Evolutionary conservation across 163 green algal species (phyloP), one percentile per base, ranked within the genome.

Genomic region (Coccomyxa subellipsoidea): DNA sequence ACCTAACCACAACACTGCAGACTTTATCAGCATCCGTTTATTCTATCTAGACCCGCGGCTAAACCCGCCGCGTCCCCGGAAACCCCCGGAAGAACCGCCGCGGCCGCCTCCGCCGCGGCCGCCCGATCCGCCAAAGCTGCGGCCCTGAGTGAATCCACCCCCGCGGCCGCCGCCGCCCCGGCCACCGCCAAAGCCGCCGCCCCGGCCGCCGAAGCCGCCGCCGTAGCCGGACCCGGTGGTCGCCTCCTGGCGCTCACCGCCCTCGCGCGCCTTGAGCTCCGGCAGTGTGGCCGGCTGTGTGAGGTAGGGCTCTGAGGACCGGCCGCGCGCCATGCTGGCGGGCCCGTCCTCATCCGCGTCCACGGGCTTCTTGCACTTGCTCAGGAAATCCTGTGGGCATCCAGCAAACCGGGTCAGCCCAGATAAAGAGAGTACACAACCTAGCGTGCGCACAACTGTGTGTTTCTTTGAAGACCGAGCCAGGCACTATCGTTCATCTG

Each of bases 261-360:
- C 80, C 70, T 87, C 82, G 7, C 82, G 71, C 5, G 80, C 76
- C 79, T 92, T 92, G 18, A 94, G 78, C 85, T 92, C 88, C 8
- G 91, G 91, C 76, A 94, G 82, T 4, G 75, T 80, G 0, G 86
- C 83, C 8, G 92, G 87, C 1, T 84, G 54, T 31, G 71, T 81
- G 0, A 95, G 79, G 39, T 85, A 76, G 32, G 77, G 59, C 18
- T 32, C n/a, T 4, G 77, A 23, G 1, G 10, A 75, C 0, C 32
- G 31, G 7, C 78, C 83, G 36, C 80, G 59, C 25, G 77, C 76
- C 73, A 84, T 29, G 37, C 78, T 84, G 18, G 72, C 80, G 6
- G 75, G 83, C 2, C 87, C 81, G 35, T 87, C 83, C 10, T 69
- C 77, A 3, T 59, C 83, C n/a, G 66, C 66, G 7, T 34, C 66